A percentile compares a stretch with the other conserved stretches of the same genome.
Conservation (phyloP, 2,329 filamentous ascomycete genomes). For the Didymella sp. region DNA sequence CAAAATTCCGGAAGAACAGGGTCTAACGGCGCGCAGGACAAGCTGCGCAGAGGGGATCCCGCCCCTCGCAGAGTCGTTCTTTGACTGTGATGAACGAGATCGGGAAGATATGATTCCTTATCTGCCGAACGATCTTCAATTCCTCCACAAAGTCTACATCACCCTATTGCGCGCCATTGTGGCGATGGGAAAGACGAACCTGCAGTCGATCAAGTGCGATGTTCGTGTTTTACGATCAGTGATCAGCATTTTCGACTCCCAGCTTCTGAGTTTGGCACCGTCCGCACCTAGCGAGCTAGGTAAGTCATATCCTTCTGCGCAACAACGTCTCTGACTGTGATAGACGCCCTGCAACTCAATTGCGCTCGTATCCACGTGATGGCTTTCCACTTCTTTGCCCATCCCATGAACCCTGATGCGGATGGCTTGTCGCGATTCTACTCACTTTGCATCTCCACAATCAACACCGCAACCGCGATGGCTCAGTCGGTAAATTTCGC, state of each 20-base stretch:
- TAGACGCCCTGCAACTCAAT: conserved; percentile 44
- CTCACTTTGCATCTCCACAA: conserved; percentile 43
- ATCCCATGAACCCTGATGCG: conserved; percentile 37
- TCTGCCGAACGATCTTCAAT: conserved; percentile 42
- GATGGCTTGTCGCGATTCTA: conserved; percentile 43
- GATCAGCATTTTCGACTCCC: conserved; percentile 47
- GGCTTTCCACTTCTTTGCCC: conserved; percentile 48
- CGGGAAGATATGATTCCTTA: conserved; percentile 44
- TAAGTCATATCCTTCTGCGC: conserved; percentile 21
- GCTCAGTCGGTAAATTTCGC: conserved; percentile 35
- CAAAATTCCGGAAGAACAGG: background rate
- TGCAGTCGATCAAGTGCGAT: conserved; percentile 43
- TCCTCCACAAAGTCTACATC: conserved; percentile 44
- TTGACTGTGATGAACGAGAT: conserved; percentile 43
- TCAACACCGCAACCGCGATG: conserved; percentile 34
- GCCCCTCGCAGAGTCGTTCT: conserved; percentile 45
- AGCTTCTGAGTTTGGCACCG: conserved; percentile 39
- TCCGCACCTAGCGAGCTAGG: conserved; percentile 44
- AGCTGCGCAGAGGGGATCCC: conserved; percentile 47
- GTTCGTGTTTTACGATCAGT: conserved; percentile 42
- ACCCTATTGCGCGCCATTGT: conserved; percentile 44
- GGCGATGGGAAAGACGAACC: conserved; percentile 43
- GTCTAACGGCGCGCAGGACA: conserved; percentile 33
- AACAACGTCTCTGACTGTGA: conserved; percentile 19
- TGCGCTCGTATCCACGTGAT: conserved; percentile 47